Conservation (phyloP, 2,329 filamentous ascomycete genomes). For the Xylariaceae sp. region DNA sequence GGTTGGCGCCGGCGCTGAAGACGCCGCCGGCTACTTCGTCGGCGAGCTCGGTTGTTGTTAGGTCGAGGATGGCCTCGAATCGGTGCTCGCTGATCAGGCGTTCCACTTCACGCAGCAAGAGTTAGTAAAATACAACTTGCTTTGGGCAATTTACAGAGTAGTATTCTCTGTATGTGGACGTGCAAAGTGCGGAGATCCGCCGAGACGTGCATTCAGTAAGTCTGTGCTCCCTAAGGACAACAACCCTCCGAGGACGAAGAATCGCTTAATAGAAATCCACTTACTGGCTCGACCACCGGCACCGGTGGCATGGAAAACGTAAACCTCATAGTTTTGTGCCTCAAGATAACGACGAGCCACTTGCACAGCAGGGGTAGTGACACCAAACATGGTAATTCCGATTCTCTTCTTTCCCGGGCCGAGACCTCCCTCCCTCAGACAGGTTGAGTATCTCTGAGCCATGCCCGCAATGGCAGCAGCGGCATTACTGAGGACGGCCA, state of each 20-base stretch:
- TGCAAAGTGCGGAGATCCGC: too few relatives aligned
- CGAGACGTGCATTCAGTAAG: too few relatives aligned
- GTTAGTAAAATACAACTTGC: not conserved
- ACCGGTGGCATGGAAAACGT: constrained; percentile 66
- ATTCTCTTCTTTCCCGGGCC: constrained; percentile 40
- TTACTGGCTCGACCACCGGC: constrained; percentile 56
- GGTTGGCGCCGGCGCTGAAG: constrained; percentile 52
- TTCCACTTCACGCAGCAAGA: constrained; percentile 45
- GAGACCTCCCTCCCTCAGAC: not conserved
- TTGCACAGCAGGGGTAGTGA: constrained; percentile 63
- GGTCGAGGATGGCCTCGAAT: constrained; percentile 62
- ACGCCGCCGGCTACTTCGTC: constrained; percentile 60
- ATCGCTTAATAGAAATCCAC: not conserved
- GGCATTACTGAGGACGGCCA: constrained; percentile 56
- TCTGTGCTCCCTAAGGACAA: too few relatives aligned
- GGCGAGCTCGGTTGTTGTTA: constrained; percentile 67
- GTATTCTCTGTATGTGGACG: too few relatives aligned
- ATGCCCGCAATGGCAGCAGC: constrained; percentile 57
- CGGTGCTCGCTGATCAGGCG: constrained; percentile 50
- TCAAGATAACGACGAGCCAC: constrained; percentile 48
- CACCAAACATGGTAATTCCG: constrained; percentile 69
- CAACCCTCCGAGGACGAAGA: too few relatives aligned
- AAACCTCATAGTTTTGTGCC: constrained; percentile 47
- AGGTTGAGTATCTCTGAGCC: constrained; percentile 41
- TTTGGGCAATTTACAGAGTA: not conserved